Percentiles rank a stretch among this genome's conserved stretches.
Evolutionary conservation across 441 rosid genomes (phyloP).

Genomic region (Populus hybrid): DNA sequence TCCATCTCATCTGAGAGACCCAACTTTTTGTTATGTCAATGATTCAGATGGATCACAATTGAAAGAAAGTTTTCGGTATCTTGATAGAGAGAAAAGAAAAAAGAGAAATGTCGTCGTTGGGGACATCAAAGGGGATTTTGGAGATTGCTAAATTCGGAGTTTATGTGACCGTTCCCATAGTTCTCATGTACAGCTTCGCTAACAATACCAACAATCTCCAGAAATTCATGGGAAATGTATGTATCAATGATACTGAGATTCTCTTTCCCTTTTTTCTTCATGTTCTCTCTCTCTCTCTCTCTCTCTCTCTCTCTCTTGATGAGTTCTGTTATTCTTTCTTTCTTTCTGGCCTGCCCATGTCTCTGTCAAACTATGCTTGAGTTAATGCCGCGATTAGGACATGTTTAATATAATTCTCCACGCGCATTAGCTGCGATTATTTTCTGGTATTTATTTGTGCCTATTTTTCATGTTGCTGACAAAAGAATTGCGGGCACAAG

Average conservation of each 20-base stretch:
- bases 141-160: slow-evolving; percentile 84
- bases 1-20: background rate
- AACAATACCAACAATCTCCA: slow-evolving; percentile 74
- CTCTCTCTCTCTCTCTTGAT: too few relatives aligned
- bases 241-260: too few relatives aligned
- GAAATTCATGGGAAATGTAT: slow-evolving; percentile 79
- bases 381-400: too few relatives aligned
- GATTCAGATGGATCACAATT: background rate
- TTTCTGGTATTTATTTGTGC: too few relatives aligned
- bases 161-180: slow-evolving; percentile 61
- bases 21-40: background rate
- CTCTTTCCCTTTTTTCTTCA: background rate
- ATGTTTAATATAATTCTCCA: too few relatives aligned
- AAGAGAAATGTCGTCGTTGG: slow-evolving; percentile 54
- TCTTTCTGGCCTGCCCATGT: too few relatives aligned
- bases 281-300: slow-evolving; percentile 12
- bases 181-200: slow-evolving; percentile 83
- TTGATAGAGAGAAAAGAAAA: slow-evolving; percentile 1
- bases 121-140: slow-evolving; percentile 70
- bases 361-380: too few relatives aligned
- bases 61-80: too few relatives aligned
- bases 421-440: too few relatives aligned
- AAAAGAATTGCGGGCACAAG: too few relatives aligned
- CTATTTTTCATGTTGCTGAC: too few relatives aligned
- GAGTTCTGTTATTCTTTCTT: background rate